phyloP scores from a whole-genome alignment of 177 flowering plant species.

The Vitis hybrid region DNA sequence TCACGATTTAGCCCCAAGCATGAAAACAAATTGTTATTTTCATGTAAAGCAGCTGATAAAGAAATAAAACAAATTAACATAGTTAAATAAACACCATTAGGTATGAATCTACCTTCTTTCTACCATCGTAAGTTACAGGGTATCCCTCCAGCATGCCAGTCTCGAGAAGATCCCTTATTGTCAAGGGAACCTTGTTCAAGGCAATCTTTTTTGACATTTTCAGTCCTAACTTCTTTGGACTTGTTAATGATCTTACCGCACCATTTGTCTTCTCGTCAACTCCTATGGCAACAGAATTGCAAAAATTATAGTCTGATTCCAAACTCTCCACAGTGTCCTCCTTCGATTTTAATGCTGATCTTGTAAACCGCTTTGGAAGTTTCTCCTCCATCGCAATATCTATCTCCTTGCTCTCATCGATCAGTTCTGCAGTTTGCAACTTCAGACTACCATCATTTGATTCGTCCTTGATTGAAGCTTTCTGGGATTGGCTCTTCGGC shows the following conservation, averaged over 20 bases:
- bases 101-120: conserved; percentile 23
- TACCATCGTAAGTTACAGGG: conserved; percentile 37
- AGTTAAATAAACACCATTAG: not conserved
- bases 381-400: not conserved
- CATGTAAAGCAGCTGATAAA: not conserved
- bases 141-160: conserved; percentile 54
- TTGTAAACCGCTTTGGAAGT: conserved; percentile 24
- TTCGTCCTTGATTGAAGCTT: not conserved
- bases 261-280: not conserved
- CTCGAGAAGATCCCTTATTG: conserved; percentile 40
- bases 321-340: conserved; percentile 18
- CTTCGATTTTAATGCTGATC: conserved; percentile 30
- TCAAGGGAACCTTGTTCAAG: conserved; percentile 25
- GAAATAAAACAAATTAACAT: too few relatives aligned
- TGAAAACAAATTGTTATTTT: not conserved
- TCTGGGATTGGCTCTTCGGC: not conserved
- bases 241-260: conserved; percentile 12
- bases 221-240: conserved; percentile 24
- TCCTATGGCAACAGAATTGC: too few relatives aligned
- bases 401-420: not conserved
- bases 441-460: too few relatives aligned
- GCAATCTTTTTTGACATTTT: conserved; percentile 35
- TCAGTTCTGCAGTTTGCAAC: not conserved
- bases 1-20: not conserved
- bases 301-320: not conserved